These are phyloP conservation scores for Tulasnella sp. DNA, from an alignment of 768 basidiomycete genomes.

Conservation along the genomic window DNA sequence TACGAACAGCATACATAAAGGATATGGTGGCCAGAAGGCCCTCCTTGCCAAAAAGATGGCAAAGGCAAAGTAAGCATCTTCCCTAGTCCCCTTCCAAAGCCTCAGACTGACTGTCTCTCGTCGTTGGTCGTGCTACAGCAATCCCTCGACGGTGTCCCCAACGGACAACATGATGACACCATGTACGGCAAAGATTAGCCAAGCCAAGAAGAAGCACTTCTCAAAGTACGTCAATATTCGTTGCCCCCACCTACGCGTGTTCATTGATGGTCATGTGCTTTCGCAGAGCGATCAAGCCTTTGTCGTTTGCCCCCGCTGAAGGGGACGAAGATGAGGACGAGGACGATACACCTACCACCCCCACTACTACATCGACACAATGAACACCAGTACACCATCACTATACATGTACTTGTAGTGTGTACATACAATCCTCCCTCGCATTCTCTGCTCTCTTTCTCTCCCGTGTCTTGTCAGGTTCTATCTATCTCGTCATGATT, in stretches of 20 bases:
- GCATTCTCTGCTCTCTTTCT: too few species aligned
- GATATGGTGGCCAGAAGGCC: conserved; percentile 53
- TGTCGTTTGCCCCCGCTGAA: conserved; percentile 10
- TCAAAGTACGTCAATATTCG: conserved; percentile 57
- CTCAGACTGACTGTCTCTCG: conserved; percentile 15
- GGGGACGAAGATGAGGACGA: conserved; percentile 12
- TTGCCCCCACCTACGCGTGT: too few species aligned
- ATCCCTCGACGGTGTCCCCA: conserved; percentile 80
- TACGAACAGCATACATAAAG: conserved; percentile 40
- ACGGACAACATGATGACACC: conserved; percentile 95
- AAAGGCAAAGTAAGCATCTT: conserved; percentile 57
- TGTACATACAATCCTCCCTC: too few species aligned
- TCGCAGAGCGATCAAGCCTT: conserved; percentile 12
- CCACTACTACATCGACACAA: too few species aligned
- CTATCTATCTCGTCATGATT: too few species aligned
- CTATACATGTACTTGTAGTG: too few species aligned
- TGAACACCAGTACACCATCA: too few species aligned
- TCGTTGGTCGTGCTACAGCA: conserved; percentile 35
- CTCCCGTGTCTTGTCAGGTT: too few species aligned
- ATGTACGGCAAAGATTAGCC: conserved; percentile 79
- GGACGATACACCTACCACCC: too few species aligned
- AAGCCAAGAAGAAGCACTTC: conserved; percentile 89
- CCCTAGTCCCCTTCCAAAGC: too few species aligned
- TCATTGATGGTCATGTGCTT: background rate
- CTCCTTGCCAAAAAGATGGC: conserved; percentile 89